phyloP scores from a whole-genome alignment of 2,329 filamentous ascomycete species.

The Aspergillus persii region DNA sequence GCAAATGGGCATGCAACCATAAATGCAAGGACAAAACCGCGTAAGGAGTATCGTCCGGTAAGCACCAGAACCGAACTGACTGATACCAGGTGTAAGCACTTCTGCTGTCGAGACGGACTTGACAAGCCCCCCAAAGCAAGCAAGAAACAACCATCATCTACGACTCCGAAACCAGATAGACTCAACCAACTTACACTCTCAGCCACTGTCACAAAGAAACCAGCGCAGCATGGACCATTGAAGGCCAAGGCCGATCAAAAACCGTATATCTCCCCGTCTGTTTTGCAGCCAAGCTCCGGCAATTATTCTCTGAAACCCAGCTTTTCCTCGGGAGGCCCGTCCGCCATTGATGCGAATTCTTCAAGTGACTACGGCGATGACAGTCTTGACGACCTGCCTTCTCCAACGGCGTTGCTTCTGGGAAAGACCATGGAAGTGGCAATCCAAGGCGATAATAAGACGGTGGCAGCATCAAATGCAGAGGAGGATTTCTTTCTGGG shows the following conservation, averaged over 20 bases:
- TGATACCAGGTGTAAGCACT: slow-evolving; percentile 61
- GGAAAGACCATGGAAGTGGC: background rate
- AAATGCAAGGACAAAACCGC: slow-evolving; percentile 59
- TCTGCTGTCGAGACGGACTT: slow-evolving; percentile 69
- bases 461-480: background rate
- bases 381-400: slow-evolving; percentile 38
- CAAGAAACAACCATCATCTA: slow-evolving; percentile 20
- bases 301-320: background rate
- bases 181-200: slow-evolving; percentile 29
- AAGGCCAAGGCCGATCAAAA: too few species aligned
- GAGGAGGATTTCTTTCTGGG: background rate
- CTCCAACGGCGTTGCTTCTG: slow-evolving; percentile 32
- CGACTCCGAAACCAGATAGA: slow-evolving; percentile 22
- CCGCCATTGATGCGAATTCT: slow-evolving; percentile 14
- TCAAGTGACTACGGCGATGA: slow-evolving; percentile 36
- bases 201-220: slow-evolving; percentile 24
- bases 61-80: slow-evolving; percentile 8
- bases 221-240: background rate
- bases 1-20: slow-evolving; percentile 73
- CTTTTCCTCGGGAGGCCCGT: background rate
- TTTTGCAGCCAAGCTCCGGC: background rate
- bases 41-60: slow-evolving; percentile 28
- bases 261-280: background rate
- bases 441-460: background rate
- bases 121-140: slow-evolving; percentile 58